Evolutionary conservation across 495 filamentous ascomycete genomes (phyloP).

Genomic region (Hyaloscypha variabilis): DNA sequence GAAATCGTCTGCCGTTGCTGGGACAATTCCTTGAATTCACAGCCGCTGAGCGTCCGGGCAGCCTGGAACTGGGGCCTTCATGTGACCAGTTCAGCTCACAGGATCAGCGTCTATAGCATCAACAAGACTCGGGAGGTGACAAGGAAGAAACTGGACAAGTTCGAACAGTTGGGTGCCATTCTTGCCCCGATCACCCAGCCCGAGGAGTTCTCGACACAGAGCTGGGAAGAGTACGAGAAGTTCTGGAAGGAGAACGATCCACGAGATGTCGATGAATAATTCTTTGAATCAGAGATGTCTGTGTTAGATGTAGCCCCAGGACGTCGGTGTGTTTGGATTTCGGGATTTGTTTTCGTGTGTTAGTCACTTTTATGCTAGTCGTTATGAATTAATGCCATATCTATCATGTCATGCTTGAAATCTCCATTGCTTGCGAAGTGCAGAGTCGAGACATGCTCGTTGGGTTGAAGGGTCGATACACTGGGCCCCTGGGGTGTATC

Average conservation of each 20-base stretch:
- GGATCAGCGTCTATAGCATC: conserved; percentile 65
- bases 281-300: background rate
- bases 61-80: conserved; percentile 66
- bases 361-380: too few species aligned
- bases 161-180: conserved; percentile 48
- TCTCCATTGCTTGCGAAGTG: too few species aligned
- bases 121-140: conserved; percentile 55
- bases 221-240: conserved; percentile 48
- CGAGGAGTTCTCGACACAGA: conserved; percentile 45
- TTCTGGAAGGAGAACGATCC: conserved; percentile 48
- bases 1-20: conserved; percentile 35
- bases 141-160: conserved; percentile 46
- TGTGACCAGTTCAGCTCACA: conserved; percentile 66
- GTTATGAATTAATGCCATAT: background rate
- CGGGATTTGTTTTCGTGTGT: too few species aligned
- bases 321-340: too few species aligned
- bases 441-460: too few species aligned
- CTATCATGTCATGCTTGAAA: background rate
- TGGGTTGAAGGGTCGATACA: too few species aligned
- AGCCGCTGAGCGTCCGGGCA: conserved; percentile 46
- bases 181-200: conserved; percentile 56
- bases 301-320: too few species aligned
- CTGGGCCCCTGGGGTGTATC: too few species aligned
- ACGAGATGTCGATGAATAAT: conserved; percentile 49
- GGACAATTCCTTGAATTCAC: conserved; percentile 60